Evolutionary conservation across 2,329 filamentous ascomycete genomes (phyloP).

Genomic region (Fusarium aywerte): DNA sequence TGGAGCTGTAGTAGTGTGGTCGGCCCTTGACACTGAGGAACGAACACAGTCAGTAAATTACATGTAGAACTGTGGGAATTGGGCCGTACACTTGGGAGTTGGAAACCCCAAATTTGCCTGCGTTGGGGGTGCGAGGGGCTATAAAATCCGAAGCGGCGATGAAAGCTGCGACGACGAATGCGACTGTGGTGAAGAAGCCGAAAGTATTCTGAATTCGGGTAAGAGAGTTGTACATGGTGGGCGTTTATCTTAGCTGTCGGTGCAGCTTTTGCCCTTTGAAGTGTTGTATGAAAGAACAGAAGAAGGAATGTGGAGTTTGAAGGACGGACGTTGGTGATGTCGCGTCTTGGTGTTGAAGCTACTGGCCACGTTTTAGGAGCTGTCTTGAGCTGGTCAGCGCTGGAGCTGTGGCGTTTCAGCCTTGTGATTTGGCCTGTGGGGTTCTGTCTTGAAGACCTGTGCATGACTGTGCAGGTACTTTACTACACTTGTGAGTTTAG

Average conservation of each 20-base stretch:
- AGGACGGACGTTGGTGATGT: conserved; percentile 27
- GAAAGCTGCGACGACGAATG: conserved; percentile 80
- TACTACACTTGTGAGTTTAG: no score
- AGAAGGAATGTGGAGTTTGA: conserved; percentile 1
- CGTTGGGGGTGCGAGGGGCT: conserved; percentile 73
- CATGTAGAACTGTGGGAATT: background rate
- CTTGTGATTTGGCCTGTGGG: conserved; percentile 43
- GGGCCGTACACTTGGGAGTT: conserved; percentile 84
- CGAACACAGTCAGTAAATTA: conserved; percentile 11
- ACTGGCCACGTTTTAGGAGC: conserved; percentile 44
- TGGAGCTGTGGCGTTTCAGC: conserved; percentile 37
- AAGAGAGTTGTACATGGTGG: conserved; percentile 85
- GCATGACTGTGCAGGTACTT: no score
- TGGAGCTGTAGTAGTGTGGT: conserved; percentile 93
- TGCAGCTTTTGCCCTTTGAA: conserved; percentile 29
- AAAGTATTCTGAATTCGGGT: conserved; percentile 92
- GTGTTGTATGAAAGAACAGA: conserved; percentile 2
- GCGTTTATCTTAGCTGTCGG: conserved; percentile 20
- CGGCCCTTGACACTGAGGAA: conserved; percentile 79
- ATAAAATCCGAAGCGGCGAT: conserved; percentile 84
- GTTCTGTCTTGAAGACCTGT: background rate
- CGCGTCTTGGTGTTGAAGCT: conserved; percentile 32
- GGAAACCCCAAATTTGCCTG: conserved; percentile 68
- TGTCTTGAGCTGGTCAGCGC: conserved; percentile 22
- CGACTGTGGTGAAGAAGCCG: conserved; percentile 96